phyloP scores from a whole-genome alignment of 805 yeast genomes.

The Saccharomycopsis sp. region DNA sequence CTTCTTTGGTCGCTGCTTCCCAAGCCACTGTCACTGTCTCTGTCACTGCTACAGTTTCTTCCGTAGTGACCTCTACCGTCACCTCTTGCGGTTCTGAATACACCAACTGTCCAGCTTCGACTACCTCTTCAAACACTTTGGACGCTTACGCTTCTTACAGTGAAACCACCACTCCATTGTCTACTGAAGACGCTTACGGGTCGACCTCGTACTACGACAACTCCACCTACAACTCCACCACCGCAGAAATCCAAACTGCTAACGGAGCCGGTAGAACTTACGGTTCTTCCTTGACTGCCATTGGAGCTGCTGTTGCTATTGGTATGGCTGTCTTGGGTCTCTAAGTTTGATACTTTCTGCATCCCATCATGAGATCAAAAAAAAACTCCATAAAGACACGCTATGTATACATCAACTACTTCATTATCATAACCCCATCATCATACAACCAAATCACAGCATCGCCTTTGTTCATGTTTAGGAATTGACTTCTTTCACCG shows the following conservation, averaged over 20 bases:
- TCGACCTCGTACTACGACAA: constrained; percentile 10
- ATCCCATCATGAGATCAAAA: not conserved
- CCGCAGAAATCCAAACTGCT: constrained; percentile 6
- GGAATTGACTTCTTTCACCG: not conserved
- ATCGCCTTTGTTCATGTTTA: not conserved
- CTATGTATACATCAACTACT: not conserved
- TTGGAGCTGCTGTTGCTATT: constrained; percentile 16
- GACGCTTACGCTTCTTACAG: constrained; percentile 6
- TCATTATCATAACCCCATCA: not conserved
- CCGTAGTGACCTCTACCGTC: constrained; percentile 19
- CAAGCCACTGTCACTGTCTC: constrained; percentile 30
- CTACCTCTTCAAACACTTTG: constrained; percentile 4
- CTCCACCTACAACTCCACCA: constrained; percentile 2
- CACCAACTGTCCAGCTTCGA: constrained; percentile 22
- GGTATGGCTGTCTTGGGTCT: constrained; percentile 19
- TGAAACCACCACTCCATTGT: constrained; percentile 5
- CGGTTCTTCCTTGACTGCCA: constrained; percentile 9
- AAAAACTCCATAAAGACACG: not conserved
- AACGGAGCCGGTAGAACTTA: constrained; percentile 9
- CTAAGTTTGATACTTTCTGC: constrained; percentile 6
- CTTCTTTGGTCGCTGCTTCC: constrained; percentile 21
- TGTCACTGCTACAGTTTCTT: constrained; percentile 22
- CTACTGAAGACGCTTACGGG: constrained; percentile 19
- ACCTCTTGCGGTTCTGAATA: constrained; percentile 25
- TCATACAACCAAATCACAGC: not conserved